Evolutionary conservation across 768 basidiomycete species (phyloP).

Genomic region (Rhizopogon salebrosus): DNA sequence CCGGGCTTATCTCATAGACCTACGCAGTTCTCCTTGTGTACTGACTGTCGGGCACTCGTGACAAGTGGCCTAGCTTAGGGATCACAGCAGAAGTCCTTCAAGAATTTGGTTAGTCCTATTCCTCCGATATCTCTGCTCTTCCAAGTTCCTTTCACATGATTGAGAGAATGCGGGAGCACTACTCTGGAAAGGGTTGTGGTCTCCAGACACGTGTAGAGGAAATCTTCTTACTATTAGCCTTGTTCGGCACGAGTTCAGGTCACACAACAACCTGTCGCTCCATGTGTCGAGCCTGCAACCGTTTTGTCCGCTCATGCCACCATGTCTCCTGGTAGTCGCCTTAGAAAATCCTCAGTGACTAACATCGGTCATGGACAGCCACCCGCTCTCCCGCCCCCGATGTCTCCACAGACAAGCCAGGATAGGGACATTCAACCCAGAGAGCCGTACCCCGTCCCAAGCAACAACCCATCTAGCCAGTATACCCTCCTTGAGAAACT

Average conservation of each 20-base stretch:
- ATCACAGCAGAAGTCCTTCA: not conserved
- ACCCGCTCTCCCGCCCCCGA: slow-evolving; percentile 40
- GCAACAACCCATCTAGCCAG: slow-evolving; percentile 80
- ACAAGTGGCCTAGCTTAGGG: not conserved
- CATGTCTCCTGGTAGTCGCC: slow-evolving; percentile 39
- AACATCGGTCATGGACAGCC: slow-evolving; percentile 25
- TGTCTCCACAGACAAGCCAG: slow-evolving; percentile 36
- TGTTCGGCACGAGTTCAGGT: slow-evolving; percentile 11
- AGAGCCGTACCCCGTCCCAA: slow-evolving; percentile 67
- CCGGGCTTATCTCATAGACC: not conserved
- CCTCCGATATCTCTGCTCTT: not conserved
- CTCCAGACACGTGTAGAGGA: slow-evolving; percentile 22
- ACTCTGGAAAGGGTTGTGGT: not conserved
- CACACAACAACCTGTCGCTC: slow-evolving; percentile 5
- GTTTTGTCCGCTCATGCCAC: slow-evolving; percentile 19
- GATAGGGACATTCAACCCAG: slow-evolving; percentile 37
- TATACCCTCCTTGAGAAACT: slow-evolving; percentile 93
- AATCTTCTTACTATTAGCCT: slow-evolving; percentile 2
- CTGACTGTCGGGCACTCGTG: not conserved
- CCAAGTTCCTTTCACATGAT: not conserved
- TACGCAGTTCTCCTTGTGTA: not conserved
- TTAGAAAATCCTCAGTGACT: slow-evolving; percentile 34
- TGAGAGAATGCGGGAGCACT: not conserved
- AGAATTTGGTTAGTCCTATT: not conserved
- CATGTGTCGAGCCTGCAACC: slow-evolving; percentile 12